A percentile compares a stretch with the other conserved stretches of the same genome.
phyloP scores from a whole-genome alignment of 257 asterid genomes.

The Solanum pimpinellifolium region DNA sequence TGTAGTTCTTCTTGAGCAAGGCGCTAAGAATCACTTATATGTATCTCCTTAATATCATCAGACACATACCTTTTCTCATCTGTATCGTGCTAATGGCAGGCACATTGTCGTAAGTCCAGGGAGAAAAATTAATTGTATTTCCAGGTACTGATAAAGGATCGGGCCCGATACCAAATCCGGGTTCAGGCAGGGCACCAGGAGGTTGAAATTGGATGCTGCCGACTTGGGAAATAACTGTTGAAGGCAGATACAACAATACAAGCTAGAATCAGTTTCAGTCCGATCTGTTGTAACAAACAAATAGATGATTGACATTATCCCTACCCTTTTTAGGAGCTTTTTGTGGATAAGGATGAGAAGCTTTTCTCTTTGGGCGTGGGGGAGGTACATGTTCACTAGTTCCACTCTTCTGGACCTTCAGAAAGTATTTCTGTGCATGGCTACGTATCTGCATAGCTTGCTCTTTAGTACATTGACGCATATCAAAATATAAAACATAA shows the following conservation, averaged over 20 bases:
- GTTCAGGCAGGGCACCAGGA: constrained; percentile 34
- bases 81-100: constrained; percentile 25
- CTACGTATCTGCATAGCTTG: constrained; percentile 72
- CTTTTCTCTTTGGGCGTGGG: constrained; percentile 95
- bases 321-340: constrained; percentile 65
- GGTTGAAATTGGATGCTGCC: constrained; percentile 26
- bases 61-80: constrained; percentile 32
- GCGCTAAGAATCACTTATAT: not conserved
- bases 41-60: not conserved
- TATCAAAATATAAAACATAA: not conserved
- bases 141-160: constrained; percentile 36
- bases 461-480: not conserved
- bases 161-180: constrained; percentile 26
- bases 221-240: constrained; percentile 28
- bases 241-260: not conserved
- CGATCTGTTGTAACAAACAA: not conserved
- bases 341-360: constrained; percentile 89
- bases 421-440: constrained; percentile 90
- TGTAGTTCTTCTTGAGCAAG: not conserved
- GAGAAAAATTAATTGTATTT: constrained; percentile 23
- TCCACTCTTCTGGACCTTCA: constrained; percentile 84
- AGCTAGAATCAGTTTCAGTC: not conserved
- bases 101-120: constrained; percentile 33
- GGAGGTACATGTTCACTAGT: constrained; percentile 83
- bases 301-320: not conserved